Percentiles rank a stretch among this genome's conserved stretches.
Evolutionary conservation across 305 asterid species (phyloP).

Genomic region (Petunia hybrid): DNA sequence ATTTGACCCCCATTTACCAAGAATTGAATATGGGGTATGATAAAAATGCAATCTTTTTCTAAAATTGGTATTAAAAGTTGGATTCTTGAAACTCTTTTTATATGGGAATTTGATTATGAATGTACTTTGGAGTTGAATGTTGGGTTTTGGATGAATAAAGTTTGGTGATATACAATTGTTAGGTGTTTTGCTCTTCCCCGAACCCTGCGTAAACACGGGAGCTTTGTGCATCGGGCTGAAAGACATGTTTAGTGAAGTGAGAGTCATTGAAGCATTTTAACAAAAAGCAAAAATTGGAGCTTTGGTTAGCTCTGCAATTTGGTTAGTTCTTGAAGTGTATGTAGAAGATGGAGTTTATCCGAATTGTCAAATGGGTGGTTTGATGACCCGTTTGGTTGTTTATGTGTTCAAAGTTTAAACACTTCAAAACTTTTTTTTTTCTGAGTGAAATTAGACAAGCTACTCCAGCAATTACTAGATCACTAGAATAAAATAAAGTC

Average conservation of each 20-base stretch:
- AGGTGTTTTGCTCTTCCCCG: background rate
- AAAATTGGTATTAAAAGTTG: constrained; percentile 38
- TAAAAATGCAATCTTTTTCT: constrained; percentile 42
- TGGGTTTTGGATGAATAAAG: constrained; percentile 43
- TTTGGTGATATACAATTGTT: constrained; percentile 24
- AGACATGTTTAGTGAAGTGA: constrained; percentile 24
- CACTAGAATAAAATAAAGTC: no score
- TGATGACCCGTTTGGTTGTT: no score
- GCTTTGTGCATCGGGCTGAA: background rate
- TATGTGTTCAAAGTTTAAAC: no score
- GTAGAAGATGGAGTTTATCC: no score
- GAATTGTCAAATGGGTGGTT: no score
- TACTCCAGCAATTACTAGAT: no score
- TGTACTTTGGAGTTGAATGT: constrained; percentile 45
- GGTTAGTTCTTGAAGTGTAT: no score
- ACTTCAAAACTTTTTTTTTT: no score
- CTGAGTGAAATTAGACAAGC: no score
- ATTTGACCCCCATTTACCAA: constrained; percentile 52
- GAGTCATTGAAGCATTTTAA: constrained; percentile 16
- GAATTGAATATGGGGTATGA: constrained; percentile 47
- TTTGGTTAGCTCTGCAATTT: background rate
- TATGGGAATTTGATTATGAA: constrained; percentile 43
- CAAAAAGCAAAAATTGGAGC: background rate
- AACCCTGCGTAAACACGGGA: no score
- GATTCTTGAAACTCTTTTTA: constrained; percentile 36